Base-by-base conservation (phyloP, 768 basidiomycete genomes). In the Coprinellus aureogranulatus region DNA sequence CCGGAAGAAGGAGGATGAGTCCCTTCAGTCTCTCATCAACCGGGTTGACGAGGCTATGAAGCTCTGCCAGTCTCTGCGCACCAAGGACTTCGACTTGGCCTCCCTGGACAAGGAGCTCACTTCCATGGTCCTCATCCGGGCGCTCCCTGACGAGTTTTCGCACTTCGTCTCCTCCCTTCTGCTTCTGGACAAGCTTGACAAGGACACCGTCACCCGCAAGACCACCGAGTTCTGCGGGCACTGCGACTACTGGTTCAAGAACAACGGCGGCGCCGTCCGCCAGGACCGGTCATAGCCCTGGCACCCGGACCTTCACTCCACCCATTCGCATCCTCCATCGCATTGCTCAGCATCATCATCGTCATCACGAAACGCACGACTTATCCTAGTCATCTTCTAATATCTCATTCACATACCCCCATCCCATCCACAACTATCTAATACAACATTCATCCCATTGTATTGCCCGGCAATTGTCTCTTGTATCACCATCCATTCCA, bases 191-290 rank as follows among this genome's bases (percentile, higher is more conserved):
- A n/a, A n/a, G n/a, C n/a, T n/a, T n/a, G 72, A 72, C 42, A 79
- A 77, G 54, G 88, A 92, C 68, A 83, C 75, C 2, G 77, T 89
- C 58, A 82, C 81, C 0, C 64, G 70, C 23, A 70, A 71, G 47
- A 84, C 80, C 2, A 66, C 72, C 55, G 82, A 81, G 0, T 87
- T 81, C 65, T 88, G 86, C 63, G 57, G 61, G n/a, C 72, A 78
- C 34, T 87, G 86, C 70, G 73, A 82, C 50, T 82, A 84, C 68
- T 86, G 82, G 79, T 85, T 76, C 64, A 75, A 79, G 60, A 75
- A 76, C 52, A 70, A 71, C 56, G 78, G 82, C 18, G 34, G 31
- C 44, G 71, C 80, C 1, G 73, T 72, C 53, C 76, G 68, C 53
- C 71, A 68, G 62, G 69, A 69, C 64, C 70, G 66, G 68, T 58